Conservation (phyloP, 306 rosid genomes). For the Arachis hypogaea region DNA sequence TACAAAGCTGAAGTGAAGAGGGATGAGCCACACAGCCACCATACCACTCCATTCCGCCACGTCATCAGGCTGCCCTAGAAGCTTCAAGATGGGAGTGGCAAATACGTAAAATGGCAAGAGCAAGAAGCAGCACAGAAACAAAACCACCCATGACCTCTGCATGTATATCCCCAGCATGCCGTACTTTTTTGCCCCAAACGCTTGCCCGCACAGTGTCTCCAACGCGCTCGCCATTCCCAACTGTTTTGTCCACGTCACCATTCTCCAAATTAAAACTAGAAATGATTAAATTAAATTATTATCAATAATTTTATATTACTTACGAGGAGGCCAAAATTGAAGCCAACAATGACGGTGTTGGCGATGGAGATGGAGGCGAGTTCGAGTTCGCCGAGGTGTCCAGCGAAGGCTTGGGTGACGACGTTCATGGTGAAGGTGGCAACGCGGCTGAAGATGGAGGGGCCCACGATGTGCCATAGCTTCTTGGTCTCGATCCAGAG, state of each 20-base stretch:
- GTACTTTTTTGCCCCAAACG: conserved; percentile 66
- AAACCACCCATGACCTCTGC: conserved; percentile 73
- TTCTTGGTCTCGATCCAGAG: conserved; percentile 64
- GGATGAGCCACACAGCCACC: conserved; percentile 73
- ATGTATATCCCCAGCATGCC: conserved; percentile 68
- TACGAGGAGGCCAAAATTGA: conserved; percentile 84
- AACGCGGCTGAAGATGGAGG: conserved; percentile 72
- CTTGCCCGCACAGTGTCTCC: conserved; percentile 86
- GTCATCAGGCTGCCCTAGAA: conserved; percentile 60
- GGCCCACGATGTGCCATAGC: conserved; percentile 78
- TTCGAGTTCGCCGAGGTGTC: conserved; percentile 70
- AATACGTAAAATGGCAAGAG: conserved; percentile 60
- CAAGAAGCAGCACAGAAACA: conserved; percentile 55
- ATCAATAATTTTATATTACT: not conserved
- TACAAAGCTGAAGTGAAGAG: conserved; percentile 79
- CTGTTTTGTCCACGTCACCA: conserved; percentile 23
- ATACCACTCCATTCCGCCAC: conserved; percentile 61
- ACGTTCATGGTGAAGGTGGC: conserved; percentile 70
- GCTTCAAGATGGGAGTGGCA: conserved; percentile 57
- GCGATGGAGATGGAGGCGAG: conserved; percentile 79
- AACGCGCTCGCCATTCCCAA: conserved; percentile 86
- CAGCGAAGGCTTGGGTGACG: conserved; percentile 77
- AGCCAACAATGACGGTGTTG: conserved; percentile 66
- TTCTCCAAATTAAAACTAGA: too few species aligned
- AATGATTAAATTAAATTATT: too few species aligned